Conservation (phyloP, 1,284 basidiomycete genomes). For the Coniferiporia weirii region DNA sequence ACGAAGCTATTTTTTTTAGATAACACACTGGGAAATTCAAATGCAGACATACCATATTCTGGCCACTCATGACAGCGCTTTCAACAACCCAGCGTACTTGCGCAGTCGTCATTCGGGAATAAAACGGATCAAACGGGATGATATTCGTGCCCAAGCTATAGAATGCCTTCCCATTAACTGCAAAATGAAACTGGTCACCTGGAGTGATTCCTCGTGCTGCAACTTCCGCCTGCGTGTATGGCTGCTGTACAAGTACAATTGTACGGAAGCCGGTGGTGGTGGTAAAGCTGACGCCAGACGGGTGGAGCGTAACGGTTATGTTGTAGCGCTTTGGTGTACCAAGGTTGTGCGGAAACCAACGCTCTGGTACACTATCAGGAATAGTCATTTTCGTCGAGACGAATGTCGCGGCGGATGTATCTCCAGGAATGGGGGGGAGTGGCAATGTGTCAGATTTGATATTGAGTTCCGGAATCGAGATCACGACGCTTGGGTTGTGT, state of each 20-base stretch:
- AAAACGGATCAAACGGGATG: constrained; percentile 58
- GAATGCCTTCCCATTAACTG: constrained; percentile 51
- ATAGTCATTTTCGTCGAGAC: constrained; percentile 42
- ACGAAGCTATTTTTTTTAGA: constrained; percentile 36
- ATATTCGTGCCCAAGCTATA: constrained; percentile 53
- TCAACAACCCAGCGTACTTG: constrained; percentile 52
- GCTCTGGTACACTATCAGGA: constrained; percentile 39
- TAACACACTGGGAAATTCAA: neutral
- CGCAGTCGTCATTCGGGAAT: constrained; percentile 45
- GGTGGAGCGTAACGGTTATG: constrained; percentile 34
- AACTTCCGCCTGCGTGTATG: constrained; percentile 43
- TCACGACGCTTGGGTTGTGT: constrained; percentile 32
- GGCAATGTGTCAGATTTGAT: constrained; percentile 29
- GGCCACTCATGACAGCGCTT: constrained; percentile 48
- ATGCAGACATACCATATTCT: constrained; percentile 46
- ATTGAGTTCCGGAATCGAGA: constrained; percentile 44
- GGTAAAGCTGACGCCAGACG: constrained; percentile 26
- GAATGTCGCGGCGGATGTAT: constrained; percentile 34
- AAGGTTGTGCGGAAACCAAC: constrained; percentile 54
- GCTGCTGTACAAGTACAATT: constrained; percentile 44
- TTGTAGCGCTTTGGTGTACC: constrained; percentile 52
- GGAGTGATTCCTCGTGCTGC: constrained; percentile 45
- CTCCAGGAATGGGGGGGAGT: constrained; percentile 28
- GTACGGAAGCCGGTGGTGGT: constrained; percentile 55
- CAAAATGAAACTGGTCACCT: constrained; percentile 56